Evolutionary conservation across 192 early-diverging fungal species (phyloP), one percentile per base, ranked within the genome.

Genomic region (Spinellus fusiger): DNA sequence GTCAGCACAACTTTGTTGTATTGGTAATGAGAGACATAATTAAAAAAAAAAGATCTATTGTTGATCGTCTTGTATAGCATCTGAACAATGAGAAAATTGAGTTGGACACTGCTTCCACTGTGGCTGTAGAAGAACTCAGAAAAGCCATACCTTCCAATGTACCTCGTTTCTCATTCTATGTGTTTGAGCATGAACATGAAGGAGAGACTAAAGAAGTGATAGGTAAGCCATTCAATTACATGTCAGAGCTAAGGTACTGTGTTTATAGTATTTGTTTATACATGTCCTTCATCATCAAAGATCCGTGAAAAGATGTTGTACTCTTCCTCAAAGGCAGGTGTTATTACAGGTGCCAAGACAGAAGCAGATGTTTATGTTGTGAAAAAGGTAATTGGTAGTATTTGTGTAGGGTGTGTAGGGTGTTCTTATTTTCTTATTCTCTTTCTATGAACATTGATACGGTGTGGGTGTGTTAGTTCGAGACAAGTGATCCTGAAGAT

Each of bases 241-340:
- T 37, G 9, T 31, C 50, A 37, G 63, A 66, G 12, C 47, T 52
- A 31, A 52, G n/a, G 29, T 18, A 47, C 15, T 44, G 22, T n/a
- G 1, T 53, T 12, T 53, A 27, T 53, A 27, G 82, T 93, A n/a
- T 95, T 95, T 70, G 76, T 90, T 55, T 94, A 91, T 69, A 85
- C 85, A 25, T 98, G 94, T 62, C 94, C 96, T 8, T 73, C 83
- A 25, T 57, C 71, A 7, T 86, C 89, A 53, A 92, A 90, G 70
- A 86, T 98, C 56, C 85, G 89, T 37, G 82, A 91, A 47, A 79
- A 88, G n/a, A 98, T 96, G 96, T 60, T 93, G 31, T 95, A 92
- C 71, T 92, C 92, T 9, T 81, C 92, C 0, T 88, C 84, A 48
- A 80, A 86, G 46, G 67, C 74, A 18, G 84, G 76, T 29, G 77